Evolutionary conservation across 2,329 filamentous ascomycete species (phyloP), one percentile per base, ranked within the genome.

Genomic region (Aspergillus unguis): DNA sequence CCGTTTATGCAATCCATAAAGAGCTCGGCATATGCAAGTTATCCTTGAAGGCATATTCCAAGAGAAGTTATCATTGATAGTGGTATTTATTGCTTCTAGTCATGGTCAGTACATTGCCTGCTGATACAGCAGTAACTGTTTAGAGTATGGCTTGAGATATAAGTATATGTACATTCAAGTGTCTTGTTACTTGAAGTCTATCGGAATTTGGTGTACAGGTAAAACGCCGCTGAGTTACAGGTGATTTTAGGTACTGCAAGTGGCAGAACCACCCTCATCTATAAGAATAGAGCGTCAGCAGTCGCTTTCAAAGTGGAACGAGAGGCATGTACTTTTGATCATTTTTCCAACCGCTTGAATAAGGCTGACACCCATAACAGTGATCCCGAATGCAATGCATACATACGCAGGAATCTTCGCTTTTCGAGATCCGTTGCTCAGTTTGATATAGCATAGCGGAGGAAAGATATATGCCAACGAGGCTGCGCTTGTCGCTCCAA

Each of bases 401-500:
- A 84, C 78, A 43, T 80, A 84, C 27, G 84, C 83, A 9, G 89
- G 85, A 55, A 90, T 81, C 56, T 85, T 85, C 17, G 87, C 90
- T 69, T 82, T 85, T 79, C 85, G 88, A 65, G 83, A 86, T 61
- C 85, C 77, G 53, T 85, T 91, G 61, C 89, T 92, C 55, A 99
- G 77, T 75, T 95, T 96, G 66, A 99, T 88, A 71, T 94, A 99
- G 73, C 94, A 99, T 51, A 97, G 76, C 27, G 94, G 94, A 56
- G 94, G 94, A 55, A 99, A 76, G 44, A 99, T 96, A 69, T 97
- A 99, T 0, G 94, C 94, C 70, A 99, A 80, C 5, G 90, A 91
- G 62, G 92, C 94, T 3, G 94, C 94, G 68, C 89, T 95, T 33
- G 94, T 99, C 5, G 94, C 91, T 56, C 94, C 94, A 53, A 99